Evolutionary conservation across 2,329 filamentous ascomycete species (phyloP), one percentile per base, ranked within the genome.

Genomic region (Claviceps fusiformis): DNA sequence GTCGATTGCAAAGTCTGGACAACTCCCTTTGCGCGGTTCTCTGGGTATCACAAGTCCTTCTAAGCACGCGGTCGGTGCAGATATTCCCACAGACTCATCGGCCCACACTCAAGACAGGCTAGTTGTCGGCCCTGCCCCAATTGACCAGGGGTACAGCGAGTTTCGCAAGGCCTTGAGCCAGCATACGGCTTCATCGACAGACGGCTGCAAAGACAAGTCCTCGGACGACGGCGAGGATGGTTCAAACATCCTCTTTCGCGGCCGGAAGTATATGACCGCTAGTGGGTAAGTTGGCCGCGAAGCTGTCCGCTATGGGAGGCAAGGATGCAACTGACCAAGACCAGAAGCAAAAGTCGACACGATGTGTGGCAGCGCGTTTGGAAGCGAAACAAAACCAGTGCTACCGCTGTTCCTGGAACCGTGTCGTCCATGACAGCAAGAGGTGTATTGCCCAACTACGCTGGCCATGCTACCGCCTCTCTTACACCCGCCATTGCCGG

Each of bases 371-470:
- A 75, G 58, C 71, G 66, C 17, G 71, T 80, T 68, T 62, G 78
- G 60, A 78, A 75, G 64, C 78, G 75, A 60, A 74, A 74, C n/a
- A 71, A 75, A 41, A 68, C 76, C 13, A 78, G 74, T 56, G 73
- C 69, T 49, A 68, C 68, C 48, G 73, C 65, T 8, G 67, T 75
- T 48, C 74, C 75, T 11, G 70, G 77, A 52, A 69, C 76, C 10
- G 66, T 81, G 50, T 78, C 77, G 3, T 75, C 78, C 3, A 75
- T 73, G 48, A 80, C 76, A 13, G 78, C 74, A 8, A 76, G 74
- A 33, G 78, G 77, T n/a, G 72, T 76, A 47, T 65, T 81, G 49
- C 78, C 77, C 17, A 75, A 78, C 37, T 80, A 77, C 55, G 64
- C 70, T 10, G 77, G 77, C 19, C 69, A 79, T 61, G 77, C 77